These are phyloP conservation scores for Capsicum baccatum DNA, from an alignment of 257 asterid genomes.

Conservation along the genomic window DNA sequence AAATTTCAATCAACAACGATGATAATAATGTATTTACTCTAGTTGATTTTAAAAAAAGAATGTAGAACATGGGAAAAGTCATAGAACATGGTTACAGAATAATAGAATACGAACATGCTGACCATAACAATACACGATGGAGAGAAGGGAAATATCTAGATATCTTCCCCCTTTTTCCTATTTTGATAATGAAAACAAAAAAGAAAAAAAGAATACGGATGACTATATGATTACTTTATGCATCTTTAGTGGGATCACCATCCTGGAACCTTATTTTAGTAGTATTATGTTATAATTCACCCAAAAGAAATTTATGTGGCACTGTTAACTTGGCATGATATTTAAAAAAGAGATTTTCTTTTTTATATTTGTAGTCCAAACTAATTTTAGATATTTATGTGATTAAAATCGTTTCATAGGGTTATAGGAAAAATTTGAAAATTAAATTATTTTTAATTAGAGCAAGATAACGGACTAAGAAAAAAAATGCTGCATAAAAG, in stretches of 20 bases:
- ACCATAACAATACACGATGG: not conserved
- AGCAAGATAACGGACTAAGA: too few relatives aligned
- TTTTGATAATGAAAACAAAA: not conserved
- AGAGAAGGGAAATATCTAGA: not conserved
- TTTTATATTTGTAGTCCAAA: too few relatives aligned
- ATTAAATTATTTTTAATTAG: too few relatives aligned
- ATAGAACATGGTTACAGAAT: not conserved
- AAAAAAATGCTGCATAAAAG: too few relatives aligned
- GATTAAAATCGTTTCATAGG: too few relatives aligned
- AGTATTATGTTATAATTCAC: not conserved
- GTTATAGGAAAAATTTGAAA: too few relatives aligned
- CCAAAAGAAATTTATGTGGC: too few relatives aligned
- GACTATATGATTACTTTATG: not conserved
- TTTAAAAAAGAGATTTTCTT: too few relatives aligned
- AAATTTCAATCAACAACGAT: too few relatives aligned
- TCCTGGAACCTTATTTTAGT: not conserved
- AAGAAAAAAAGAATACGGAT: not conserved
- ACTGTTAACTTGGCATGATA: too few relatives aligned
- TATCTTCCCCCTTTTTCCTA: not conserved
- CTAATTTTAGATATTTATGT: too few relatives aligned
- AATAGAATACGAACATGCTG: constrained; percentile 20
- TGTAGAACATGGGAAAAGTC: not conserved
- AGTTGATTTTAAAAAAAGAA: not conserved
- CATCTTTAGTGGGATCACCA: not conserved
- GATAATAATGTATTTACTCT: too few relatives aligned